Evolutionary conservation across 352 stramenopile genomes (phyloP), one percentile per base, ranked within the genome.

Genomic region (Phytopythium cucurbitacearum): DNA sequence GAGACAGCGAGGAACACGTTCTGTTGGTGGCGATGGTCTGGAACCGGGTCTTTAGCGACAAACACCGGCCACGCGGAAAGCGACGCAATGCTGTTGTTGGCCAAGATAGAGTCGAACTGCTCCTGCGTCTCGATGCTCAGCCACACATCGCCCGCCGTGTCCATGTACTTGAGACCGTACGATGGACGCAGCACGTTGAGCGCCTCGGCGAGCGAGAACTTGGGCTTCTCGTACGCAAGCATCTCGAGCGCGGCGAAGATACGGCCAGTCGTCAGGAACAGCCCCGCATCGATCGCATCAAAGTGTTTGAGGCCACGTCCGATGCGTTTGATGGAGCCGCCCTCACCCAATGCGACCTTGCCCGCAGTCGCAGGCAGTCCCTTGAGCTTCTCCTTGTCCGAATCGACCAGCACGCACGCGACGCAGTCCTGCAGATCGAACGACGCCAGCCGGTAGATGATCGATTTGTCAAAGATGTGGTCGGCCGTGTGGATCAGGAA

Each of bases 401-500:
- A 67, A 57, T 94, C 84, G 15, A 90, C 70, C 11, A 94, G 69
- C 45, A 94, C 75, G 42, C 84, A 91, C 32, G 80, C 77, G 4
- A 91, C 77, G 40, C 67, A 87, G 10, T 85, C 76, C 50, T 87
- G 65, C 1, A 90, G 58, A 28, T 94, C 69, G 41, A 89, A 94
- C 39, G 76, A 74, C 13, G 80, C 80, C 60, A 94, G 65, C 7
- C 76, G 74, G 35, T 51, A 59, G 34, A 94, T 76, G 35, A 94
- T 85, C 2, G 71, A 68, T 53, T 85, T 76, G 64, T 94, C 81
- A 48, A 94, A 91, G 56, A 94, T 80, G 60, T 91, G 84, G 54
- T 94, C 81, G 3, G 84, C 77, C 48, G 84, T 91, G 65, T 94
- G 84, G 57, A 94, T 92, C 40, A 94, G 60, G 57, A 94, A 94